Percentiles rank a stretch among this genome's conserved stretches.
Conservation (phyloP, 164 flowering plant genomes). For the Liquidambar formosana region DNA sequence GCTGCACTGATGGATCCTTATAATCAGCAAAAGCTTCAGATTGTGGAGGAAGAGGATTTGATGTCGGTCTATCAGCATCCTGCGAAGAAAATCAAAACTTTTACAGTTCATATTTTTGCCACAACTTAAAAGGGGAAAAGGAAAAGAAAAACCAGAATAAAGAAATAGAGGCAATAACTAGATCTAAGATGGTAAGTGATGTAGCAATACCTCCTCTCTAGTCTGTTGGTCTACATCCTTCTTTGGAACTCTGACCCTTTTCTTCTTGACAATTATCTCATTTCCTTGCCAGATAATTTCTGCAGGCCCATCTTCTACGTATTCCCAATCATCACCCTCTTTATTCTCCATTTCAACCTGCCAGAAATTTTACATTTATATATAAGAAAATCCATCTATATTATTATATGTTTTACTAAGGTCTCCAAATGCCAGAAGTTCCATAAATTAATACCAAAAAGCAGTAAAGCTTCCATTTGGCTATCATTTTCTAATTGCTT, state of each 20-base stretch:
- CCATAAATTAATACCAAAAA: too few species aligned
- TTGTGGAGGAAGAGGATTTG: conserved; percentile 96
- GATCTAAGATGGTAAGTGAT: background rate
- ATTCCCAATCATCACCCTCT: conserved; percentile 75
- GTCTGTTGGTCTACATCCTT: conserved; percentile 26
- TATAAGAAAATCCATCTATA: background rate
- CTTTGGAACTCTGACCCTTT: conserved; percentile 68
- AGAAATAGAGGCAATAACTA: background rate
- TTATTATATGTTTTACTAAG: too few species aligned
- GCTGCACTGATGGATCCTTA: conserved; percentile 40
- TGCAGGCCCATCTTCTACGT: conserved; percentile 88
- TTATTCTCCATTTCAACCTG: conserved; percentile 29
- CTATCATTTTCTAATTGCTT: too few species aligned
- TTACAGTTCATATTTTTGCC: background rate
- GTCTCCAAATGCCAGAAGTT: too few species aligned
- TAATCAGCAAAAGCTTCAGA: conserved; percentile 69
- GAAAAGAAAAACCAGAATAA: background rate
- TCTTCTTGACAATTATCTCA: conserved; percentile 93
- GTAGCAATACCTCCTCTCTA: conserved; percentile 47
- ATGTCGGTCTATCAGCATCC: conserved; percentile 82
- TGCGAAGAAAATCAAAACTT: conserved; percentile 24
- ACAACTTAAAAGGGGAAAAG: background rate
- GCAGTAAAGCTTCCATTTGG: too few species aligned
- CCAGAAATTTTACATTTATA: background rate
- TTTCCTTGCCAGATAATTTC: conserved; percentile 98